A percentile compares a stretch with the other conserved stretches of the same genome.
Conservation (phyloP, 768 basidiomycete species). For the Kwoniella botswanensis region DNA sequence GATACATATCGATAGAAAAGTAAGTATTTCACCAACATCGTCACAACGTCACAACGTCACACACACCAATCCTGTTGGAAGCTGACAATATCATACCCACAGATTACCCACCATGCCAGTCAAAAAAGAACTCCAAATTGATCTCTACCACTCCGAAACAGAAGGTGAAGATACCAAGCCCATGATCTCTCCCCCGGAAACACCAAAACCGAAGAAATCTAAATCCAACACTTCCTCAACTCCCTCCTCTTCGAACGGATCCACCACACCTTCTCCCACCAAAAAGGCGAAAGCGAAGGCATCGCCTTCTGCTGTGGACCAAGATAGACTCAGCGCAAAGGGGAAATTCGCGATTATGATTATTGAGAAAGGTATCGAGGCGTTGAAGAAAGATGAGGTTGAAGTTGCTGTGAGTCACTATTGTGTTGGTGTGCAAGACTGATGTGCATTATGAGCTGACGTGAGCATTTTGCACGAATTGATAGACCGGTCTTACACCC, state of each 20-base stretch:
- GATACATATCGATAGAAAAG: too few relatives aligned
- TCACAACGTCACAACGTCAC: too few relatives aligned
- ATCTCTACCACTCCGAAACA: neutral
- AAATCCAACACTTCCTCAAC: neutral
- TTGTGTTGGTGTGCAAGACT: neutral
- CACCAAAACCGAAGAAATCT: neutral
- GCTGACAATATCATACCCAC: too few relatives aligned
- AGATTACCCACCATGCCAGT: neutral
- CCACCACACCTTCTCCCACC: neutral
- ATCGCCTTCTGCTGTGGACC: neutral
- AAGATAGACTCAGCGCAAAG: conserved; percentile 9
- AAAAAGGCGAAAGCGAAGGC: conserved; percentile 1
- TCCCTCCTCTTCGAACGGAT: neutral
- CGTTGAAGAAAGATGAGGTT: conserved; percentile 13
- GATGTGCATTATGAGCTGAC: neutral
- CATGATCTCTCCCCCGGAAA: neutral
- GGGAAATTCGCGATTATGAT: conserved; percentile 20
- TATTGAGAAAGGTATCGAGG: conserved; percentile 15
- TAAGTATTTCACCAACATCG: too few relatives aligned
- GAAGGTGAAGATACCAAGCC: neutral
- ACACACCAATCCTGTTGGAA: too few relatives aligned
- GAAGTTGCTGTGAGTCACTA: conserved; percentile 18
- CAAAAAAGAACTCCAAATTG: neutral
- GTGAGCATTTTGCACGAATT: neutral
- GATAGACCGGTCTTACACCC: conserved; percentile 26